phyloP scores from a whole-genome alignment of 768 basidiomycete genomes.

The Podaxis mareebaensis region DNA sequence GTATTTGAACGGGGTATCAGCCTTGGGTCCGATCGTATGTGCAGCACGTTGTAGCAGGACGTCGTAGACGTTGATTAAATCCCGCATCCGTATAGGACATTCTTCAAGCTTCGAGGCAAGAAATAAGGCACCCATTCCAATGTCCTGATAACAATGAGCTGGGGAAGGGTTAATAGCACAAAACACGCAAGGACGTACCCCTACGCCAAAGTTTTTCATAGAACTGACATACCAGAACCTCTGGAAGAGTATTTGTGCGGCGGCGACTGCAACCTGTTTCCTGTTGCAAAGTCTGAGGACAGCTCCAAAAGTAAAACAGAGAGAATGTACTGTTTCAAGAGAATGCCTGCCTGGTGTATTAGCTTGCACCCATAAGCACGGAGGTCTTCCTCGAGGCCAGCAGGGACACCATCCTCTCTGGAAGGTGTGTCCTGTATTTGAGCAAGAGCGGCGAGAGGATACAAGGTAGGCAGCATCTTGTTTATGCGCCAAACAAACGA shows the following conservation, averaged over 20 bases:
- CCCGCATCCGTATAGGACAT: slow-evolving; percentile 87
- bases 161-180: not conserved
- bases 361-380: slow-evolving; percentile 91
- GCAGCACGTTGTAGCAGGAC: slow-evolving; percentile 76
- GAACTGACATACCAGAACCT: slow-evolving; percentile 96
- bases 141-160: slow-evolving; percentile 53
- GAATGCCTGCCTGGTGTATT: slow-evolving; percentile 91
- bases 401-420: slow-evolving; percentile 75
- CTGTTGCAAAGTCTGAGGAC: slow-evolving; percentile 35
- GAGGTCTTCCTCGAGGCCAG: slow-evolving; percentile 83
- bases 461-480: slow-evolving; percentile 45
- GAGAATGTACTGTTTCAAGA: slow-evolving; percentile 78
- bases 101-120: slow-evolving; percentile 92
- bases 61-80: slow-evolving; percentile 94
- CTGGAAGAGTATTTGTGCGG: slow-evolving; percentile 95
- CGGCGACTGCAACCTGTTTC: slow-evolving; percentile 96
- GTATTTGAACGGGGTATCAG: slow-evolving; percentile 58
- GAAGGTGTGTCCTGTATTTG: slow-evolving; percentile 86
- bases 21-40: slow-evolving; percentile 44
- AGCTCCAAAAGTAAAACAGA: not conserved
- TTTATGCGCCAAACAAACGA: slow-evolving; percentile 15
- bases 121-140: slow-evolving; percentile 87
- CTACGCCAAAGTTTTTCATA: slow-evolving; percentile 92
- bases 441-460: slow-evolving; percentile 79
- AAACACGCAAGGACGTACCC: slow-evolving; percentile 51